Conservation (phyloP, 1,284 basidiomycete species). For the Papiliotrema laurentii region DNA sequence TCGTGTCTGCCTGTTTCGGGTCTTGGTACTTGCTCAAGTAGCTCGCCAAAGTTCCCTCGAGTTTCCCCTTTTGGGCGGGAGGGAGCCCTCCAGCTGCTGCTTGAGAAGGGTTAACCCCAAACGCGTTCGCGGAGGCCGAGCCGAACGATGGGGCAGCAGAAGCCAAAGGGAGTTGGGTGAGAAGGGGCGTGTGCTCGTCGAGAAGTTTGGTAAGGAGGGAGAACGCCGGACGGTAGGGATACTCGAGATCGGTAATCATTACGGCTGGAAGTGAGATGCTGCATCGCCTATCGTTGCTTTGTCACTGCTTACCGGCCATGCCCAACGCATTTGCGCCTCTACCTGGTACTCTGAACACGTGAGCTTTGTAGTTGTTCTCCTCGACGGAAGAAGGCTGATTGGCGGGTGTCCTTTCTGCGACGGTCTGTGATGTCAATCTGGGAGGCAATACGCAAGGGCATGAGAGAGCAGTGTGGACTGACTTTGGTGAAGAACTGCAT, state of each 20-base stretch:
- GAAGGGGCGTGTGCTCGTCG: constrained; percentile 77
- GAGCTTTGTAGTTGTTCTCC: constrained; percentile 90
- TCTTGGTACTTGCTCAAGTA: constrained; percentile 96
- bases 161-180: constrained; percentile 54
- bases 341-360: constrained; percentile 64
- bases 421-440: too few relatives aligned
- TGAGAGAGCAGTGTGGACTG: constrained; percentile 1
- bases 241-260: constrained; percentile 91
- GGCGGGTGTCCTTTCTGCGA: constrained; percentile 79
- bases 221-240: constrained; percentile 94
- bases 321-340: constrained; percentile 35
- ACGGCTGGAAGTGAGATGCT: constrained; percentile 57
- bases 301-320: constrained; percentile 61
- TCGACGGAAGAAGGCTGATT: constrained; percentile 90
- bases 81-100: constrained; percentile 43
- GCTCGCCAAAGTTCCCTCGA: constrained; percentile 59
- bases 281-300: not conserved
- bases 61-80: constrained; percentile 49
- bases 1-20: constrained; percentile 94
- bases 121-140: constrained; percentile 39
- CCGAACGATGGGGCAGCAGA: constrained; percentile 38
- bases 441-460: too few relatives aligned
- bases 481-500: constrained; percentile 78
- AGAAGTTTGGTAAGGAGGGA: constrained; percentile 90
- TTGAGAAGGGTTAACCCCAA: constrained; percentile 45